A percentile compares a stretch with the other conserved stretches of the same genome.
phyloP scores from a whole-genome alignment of 148 eudicot species.

The Chenopodium quinoa region DNA sequence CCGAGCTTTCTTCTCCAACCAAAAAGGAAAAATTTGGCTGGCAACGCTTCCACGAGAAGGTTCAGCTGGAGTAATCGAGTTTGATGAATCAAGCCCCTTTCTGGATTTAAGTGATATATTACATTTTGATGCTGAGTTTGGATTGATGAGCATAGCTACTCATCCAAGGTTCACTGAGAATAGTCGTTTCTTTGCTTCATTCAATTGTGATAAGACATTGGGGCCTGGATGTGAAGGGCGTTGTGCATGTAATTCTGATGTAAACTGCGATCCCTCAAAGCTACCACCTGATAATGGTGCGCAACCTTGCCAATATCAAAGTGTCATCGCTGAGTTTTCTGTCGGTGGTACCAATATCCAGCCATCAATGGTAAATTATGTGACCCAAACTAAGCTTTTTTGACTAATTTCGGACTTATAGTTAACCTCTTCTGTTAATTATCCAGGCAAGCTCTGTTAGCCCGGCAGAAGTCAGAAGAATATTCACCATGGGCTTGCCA shows the following conservation, averaged over 20 bases:
- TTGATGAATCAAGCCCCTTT: constrained; percentile 71
- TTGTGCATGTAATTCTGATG: constrained; percentile 84
- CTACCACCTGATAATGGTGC: constrained; percentile 58
- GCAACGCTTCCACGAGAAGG: constrained; percentile 60
- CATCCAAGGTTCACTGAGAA: constrained; percentile 74
- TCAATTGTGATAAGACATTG: constrained; percentile 71
- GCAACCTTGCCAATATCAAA: constrained; percentile 72
- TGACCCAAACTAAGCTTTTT: neutral
- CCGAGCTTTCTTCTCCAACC: constrained; percentile 74
- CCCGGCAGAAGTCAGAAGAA: constrained; percentile 75
- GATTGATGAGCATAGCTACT: constrained; percentile 69
- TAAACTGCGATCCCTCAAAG: constrained; percentile 74
- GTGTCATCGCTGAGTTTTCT: constrained; percentile 69
- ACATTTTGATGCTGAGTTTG: constrained; percentile 64
- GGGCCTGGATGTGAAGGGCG: constrained; percentile 75
- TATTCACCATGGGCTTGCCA: constrained; percentile 88
- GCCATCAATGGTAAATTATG: constrained; percentile 45
- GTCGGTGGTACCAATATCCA: constrained; percentile 50
- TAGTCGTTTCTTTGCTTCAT: constrained; percentile 81
- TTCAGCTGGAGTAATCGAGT: constrained; percentile 48
- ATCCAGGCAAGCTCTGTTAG: constrained; percentile 56
- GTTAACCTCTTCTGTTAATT: neutral
- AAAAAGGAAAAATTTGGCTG: constrained; percentile 67
- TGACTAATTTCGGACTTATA: neutral
- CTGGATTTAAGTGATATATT: constrained; percentile 71